Percentiles rank a stretch among this genome's conserved stretches.
These are phyloP conservation scores for Rosa rugosa DNA, from an alignment of 306 rosid genomes.

Conservation along the genomic window DNA sequence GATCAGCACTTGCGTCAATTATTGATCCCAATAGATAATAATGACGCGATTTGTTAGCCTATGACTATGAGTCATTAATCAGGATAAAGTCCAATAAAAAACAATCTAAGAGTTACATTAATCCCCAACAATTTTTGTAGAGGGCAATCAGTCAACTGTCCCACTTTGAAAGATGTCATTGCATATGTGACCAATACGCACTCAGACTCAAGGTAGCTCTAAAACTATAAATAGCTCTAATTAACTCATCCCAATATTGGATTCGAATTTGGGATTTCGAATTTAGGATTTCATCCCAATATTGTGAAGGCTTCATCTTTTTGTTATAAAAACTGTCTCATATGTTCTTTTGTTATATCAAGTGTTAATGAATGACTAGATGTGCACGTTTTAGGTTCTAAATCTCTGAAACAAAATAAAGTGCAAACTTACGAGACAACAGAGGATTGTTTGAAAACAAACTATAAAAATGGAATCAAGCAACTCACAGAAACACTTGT, in stretches of 20 bases:
- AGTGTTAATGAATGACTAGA: background rate
- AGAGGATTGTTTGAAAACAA: slow-evolving; percentile 35
- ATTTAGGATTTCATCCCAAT: background rate
- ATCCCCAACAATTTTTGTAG: too few species aligned
- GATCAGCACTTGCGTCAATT: too few species aligned
- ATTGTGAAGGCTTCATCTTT: background rate
- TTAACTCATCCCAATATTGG: background rate
- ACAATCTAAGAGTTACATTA: too few species aligned
- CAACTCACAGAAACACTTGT: slow-evolving; percentile 27
- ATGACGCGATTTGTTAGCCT: too few species aligned
- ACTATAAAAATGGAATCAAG: slow-evolving; percentile 43
- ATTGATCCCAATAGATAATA: too few species aligned
- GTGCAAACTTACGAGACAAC: slow-evolving; percentile 27
- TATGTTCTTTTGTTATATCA: background rate
- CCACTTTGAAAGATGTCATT: too few species aligned
- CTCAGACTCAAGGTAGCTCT: too few species aligned
- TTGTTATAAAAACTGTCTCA: background rate
- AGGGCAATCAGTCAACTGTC: too few species aligned
- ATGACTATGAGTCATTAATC: too few species aligned
- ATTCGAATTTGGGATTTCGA: background rate
- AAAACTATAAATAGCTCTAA: background rate
- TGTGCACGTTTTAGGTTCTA: background rate
- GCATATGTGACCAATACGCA: too few species aligned
- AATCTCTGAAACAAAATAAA: background rate
- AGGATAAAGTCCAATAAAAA: too few species aligned